Evolutionary conservation across 202 grass and related monocot genomes (phyloP).

Genomic region (Bolboschoenoplectus hybrid): DNA sequence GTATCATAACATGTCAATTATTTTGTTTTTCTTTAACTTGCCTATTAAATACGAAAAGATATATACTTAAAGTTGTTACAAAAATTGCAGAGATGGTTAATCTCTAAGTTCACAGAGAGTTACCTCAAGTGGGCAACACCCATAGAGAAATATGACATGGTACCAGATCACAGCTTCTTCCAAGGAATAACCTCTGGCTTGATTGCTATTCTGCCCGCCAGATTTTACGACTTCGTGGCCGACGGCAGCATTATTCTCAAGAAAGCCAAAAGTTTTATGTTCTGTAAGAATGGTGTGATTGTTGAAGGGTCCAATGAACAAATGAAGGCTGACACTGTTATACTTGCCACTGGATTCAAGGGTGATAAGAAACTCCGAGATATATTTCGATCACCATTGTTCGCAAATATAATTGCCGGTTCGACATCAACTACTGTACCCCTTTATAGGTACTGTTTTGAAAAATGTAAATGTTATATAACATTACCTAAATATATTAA

Average conservation of each 20-base stretch:
- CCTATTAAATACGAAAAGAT: background rate
- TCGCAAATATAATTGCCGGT: constrained; percentile 39
- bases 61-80: background rate
- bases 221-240: constrained; percentile 45
- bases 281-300: constrained; percentile 47
- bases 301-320: constrained; percentile 23
- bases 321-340: constrained; percentile 44
- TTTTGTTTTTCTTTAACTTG: background rate
- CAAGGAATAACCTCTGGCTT: constrained; percentile 36
- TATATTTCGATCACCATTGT: constrained; percentile 41
- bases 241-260: constrained; percentile 53
- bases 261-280: constrained; percentile 37
- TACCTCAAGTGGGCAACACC: constrained; percentile 39
- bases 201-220: constrained; percentile 41
- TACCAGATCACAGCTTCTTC: constrained; percentile 53
- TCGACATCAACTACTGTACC: constrained; percentile 36
- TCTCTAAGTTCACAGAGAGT: constrained; percentile 40
- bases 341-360: constrained; percentile 55
- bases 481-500: background rate
- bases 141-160: constrained; percentile 49
- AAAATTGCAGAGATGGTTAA: constrained; percentile 44
- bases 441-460: constrained; percentile 28
- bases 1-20: background rate
- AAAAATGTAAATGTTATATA: background rate
- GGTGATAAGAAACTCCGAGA: constrained; percentile 49